Evolutionary conservation across 805 yeast genomes (phyloP), one percentile per base, ranked within the genome.

Genomic region (Metschnikowia reukaufii): DNA sequence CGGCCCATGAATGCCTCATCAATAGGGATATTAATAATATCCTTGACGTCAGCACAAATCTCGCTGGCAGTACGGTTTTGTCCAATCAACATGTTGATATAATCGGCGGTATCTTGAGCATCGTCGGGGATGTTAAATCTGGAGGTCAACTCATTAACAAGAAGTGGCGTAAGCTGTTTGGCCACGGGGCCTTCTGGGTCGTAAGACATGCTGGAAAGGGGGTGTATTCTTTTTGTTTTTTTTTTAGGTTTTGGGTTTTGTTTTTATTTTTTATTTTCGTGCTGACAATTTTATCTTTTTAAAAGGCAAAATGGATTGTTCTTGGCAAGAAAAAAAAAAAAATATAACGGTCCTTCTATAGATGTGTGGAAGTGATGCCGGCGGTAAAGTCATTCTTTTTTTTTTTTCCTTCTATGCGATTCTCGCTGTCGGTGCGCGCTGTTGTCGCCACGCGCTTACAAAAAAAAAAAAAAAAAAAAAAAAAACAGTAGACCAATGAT

Each of bases 61-160:
- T 82, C 86, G 15, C 71, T 74, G 10, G 84, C 77, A 5, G 81
- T 68, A 58, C 84, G 81, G 56, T 84, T 82, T 54, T 84, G 84
- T 12, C 84, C 82, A 50, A 86, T 83, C 63, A 86, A 70, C 36
- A 85, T 76, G n/a, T 82, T 76, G 47, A 86, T 81, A 59, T 79
- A 86, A 63, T 86, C 94, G 12, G 94, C 87, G 34, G 56, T 51
- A 39, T 56, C 59, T 36, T 57, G 65, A 17, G 77, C 74, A 48
- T 72, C 77, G 38, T 70, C 76, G 5, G 62, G 61, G 23, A 65
- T 62, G 50, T 60, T 63, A 56, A 54, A 71, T 36, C 68, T 62
- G 45, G 60, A 65, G 31, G 61, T 60, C 42, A 72, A 58, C 54
- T 72, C 76, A 31, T 63, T 63, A 17, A 64, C 59, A 40, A 72